These are phyloP conservation scores for Zhuliangozyma parablackwelliae DNA, from an alignment of 1,139 yeast species.

Conservation along the genomic window DNA sequence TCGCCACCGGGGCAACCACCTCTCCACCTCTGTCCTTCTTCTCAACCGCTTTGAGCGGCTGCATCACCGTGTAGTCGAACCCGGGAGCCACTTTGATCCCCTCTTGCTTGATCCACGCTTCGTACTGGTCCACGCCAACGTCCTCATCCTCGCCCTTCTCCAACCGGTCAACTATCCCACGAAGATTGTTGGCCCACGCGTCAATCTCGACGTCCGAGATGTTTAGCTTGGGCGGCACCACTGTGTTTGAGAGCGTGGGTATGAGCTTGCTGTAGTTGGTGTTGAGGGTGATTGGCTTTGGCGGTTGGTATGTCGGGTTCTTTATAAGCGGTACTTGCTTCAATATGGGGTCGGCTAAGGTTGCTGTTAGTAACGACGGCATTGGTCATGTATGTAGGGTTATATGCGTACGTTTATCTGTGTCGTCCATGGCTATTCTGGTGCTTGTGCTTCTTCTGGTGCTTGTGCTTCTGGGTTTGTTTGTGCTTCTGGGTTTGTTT, in stretches of 20 bases:
- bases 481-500: no score
- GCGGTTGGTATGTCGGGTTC: conserved; percentile 53
- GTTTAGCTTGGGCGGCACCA: conserved; percentile 38
- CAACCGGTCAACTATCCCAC: conserved; percentile 12
- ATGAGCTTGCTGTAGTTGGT: conserved; percentile 43
- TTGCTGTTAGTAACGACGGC: conserved; percentile 5
- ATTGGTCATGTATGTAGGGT: not conserved
- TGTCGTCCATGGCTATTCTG: conserved; percentile 12
- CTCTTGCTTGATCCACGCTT: conserved; percentile 32
- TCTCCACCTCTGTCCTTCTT: not conserved
- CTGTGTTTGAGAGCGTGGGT: conserved; percentile 29
- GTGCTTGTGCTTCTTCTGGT: no score
- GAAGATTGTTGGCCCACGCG: conserved; percentile 27
- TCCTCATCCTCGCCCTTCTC: conserved; percentile 8
- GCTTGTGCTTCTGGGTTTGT: no score
- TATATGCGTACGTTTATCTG: conserved; percentile 16
- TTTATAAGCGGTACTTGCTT: conserved; percentile 56
- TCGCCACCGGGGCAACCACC: conserved; percentile 4
- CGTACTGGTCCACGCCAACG: conserved; percentile 15
- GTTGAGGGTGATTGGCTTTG: conserved; percentile 54
- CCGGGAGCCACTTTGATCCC: conserved; percentile 42
- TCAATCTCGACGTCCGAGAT: conserved; percentile 23
- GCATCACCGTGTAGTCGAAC: conserved; percentile 32
- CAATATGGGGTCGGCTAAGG: conserved; percentile 45
- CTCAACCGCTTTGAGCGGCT: conserved; percentile 13